These are phyloP conservation scores for Plasmodium gallinaceum DNA, from an alignment of 169 alveolate genomes.

Conservation along the genomic window DNA sequence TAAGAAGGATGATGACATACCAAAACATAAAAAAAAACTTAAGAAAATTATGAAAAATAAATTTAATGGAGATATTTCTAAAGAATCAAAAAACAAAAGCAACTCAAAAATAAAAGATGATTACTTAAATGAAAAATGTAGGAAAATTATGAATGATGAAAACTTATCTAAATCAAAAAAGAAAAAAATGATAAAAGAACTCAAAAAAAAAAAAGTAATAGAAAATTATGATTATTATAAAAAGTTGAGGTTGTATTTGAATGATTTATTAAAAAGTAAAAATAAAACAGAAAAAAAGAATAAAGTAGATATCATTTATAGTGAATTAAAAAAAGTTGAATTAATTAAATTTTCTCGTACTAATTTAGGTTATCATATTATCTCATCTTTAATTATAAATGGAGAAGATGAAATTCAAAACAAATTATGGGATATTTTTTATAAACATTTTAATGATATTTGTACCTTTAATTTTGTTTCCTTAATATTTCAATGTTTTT, in stretches of 20 bases:
- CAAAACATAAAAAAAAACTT: constrained; percentile 14
- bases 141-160: constrained; percentile 62
- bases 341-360: constrained; percentile 59
- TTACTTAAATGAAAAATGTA: constrained; percentile 29
- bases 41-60: constrained; percentile 23
- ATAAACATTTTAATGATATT: constrained; percentile 20
- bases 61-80: neutral
- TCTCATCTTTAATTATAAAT: constrained; percentile 49
- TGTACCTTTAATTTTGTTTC: constrained; percentile 43
- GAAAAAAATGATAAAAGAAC: constrained; percentile 64
- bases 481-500: constrained; percentile 70
- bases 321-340: constrained; percentile 41
- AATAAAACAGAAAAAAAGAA: constrained; percentile 46
- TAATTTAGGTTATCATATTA: constrained; percentile 64
- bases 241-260: constrained; percentile 36
- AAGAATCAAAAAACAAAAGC: neutral
- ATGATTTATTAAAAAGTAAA: constrained; percentile 48
- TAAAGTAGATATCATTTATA: constrained; percentile 12
- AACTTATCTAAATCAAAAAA: constrained; percentile 71
- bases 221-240: constrained; percentile 72
- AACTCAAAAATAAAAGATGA: neutral
- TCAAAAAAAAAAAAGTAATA: constrained; percentile 32
- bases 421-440: constrained; percentile 32
- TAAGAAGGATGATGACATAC: neutral
- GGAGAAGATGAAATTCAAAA: constrained; percentile 54